Evolutionary conservation across 1,284 basidiomycete species (phyloP).

Genomic region (Apiotrichum domesticum): DNA sequence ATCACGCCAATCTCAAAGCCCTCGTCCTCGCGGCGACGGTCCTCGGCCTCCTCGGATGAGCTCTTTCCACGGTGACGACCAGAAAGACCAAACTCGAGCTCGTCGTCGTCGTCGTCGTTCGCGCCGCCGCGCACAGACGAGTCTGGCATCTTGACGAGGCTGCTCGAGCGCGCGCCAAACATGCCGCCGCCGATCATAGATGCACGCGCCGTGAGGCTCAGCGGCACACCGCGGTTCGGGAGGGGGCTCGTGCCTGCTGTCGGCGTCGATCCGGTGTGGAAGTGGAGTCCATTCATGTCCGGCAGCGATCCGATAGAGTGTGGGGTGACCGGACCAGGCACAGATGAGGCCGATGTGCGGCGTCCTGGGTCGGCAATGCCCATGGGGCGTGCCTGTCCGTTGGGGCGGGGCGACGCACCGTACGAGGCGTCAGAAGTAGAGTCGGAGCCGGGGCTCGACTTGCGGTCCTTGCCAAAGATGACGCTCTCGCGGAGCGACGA

Average conservation of each 20-base stretch:
- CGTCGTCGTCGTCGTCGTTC: slow-evolving; percentile 33
- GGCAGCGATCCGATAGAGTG: slow-evolving; percentile 36
- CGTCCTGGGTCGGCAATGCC: slow-evolving; percentile 13
- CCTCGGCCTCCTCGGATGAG: slow-evolving; percentile 34
- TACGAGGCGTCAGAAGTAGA: slow-evolving; percentile 38
- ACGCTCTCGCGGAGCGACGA: slow-evolving; percentile 33
- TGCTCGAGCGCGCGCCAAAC: slow-evolving; percentile 25
- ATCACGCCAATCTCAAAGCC: slow-evolving; percentile 20
- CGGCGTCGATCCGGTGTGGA: slow-evolving; percentile 25
- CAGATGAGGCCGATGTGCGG: slow-evolving; percentile 17
- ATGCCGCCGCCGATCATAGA: slow-evolving; percentile 42
- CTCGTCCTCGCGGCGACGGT: slow-evolving; percentile 24
- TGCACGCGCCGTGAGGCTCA: slow-evolving; percentile 26
- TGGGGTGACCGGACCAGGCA: slow-evolving; percentile 26
- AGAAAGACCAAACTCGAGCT: slow-evolving; percentile 11
- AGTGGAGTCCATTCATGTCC: slow-evolving; percentile 35
- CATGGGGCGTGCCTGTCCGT: slow-evolving; percentile 8
- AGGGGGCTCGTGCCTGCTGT: slow-evolving; percentile 19
- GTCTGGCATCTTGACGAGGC: slow-evolving; percentile 22
- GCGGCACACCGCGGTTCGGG: slow-evolving; percentile 22
- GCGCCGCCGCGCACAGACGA: slow-evolving; percentile 32
- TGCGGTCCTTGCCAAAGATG: slow-evolving; percentile 29
- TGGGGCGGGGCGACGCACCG: slow-evolving; percentile 8
- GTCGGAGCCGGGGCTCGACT: slow-evolving; percentile 36
- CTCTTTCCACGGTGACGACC: slow-evolving; percentile 13